Percentiles rank a stretch among this genome's conserved stretches.
phyloP scores from a whole-genome alignment of 345 rosid species.

The Microthlaspi erraticum region DNA sequence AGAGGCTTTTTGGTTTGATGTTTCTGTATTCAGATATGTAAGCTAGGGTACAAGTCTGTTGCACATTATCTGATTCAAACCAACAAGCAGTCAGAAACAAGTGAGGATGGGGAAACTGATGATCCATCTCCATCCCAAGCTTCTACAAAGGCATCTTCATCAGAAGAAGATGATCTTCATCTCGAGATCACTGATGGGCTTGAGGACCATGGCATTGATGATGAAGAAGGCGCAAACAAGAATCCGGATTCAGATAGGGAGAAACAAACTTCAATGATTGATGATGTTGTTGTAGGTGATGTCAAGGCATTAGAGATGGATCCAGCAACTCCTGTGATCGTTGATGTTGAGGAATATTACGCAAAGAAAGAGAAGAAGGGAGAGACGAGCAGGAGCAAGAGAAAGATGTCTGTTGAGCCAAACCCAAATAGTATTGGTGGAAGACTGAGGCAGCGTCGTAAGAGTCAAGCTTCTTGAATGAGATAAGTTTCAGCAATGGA shows the following conservation, averaged over 20 bases:
- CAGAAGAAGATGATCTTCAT: conserved; percentile 23
- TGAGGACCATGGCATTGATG: conserved; percentile 34
- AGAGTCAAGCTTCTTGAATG: conserved; percentile 18
- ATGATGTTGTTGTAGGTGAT: conserved; percentile 22
- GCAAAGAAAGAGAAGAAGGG: conserved; percentile 4
- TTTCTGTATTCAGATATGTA: conserved; percentile 54
- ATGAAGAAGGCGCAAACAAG: conserved; percentile 19
- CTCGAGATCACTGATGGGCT: conserved; percentile 18
- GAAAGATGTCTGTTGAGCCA: conserved; percentile 36
- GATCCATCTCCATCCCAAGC: no score
- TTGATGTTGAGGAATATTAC: conserved; percentile 3
- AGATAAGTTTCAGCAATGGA: conserved; percentile 3
- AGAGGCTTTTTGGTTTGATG: conserved; percentile 10
- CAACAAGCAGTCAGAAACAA: conserved; percentile 43
- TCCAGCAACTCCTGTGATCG: conserved; percentile 31
- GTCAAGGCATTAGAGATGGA: conserved; percentile 30
- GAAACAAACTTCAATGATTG: conserved; percentile 26
- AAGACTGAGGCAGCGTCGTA: conserved; percentile 55
- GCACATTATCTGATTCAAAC: conserved; percentile 91
- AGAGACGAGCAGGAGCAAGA: conserved; percentile 22
- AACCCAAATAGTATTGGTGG: conserved; percentile 52
- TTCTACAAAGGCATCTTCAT: conserved; percentile 38
- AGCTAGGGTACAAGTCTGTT: conserved; percentile 85
- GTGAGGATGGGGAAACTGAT: conserved; percentile 43
- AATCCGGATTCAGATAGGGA: conserved; percentile 30